Evolutionary conservation across 164 flowering plant species (phyloP).

Genomic region (Akebia trifoliata): DNA sequence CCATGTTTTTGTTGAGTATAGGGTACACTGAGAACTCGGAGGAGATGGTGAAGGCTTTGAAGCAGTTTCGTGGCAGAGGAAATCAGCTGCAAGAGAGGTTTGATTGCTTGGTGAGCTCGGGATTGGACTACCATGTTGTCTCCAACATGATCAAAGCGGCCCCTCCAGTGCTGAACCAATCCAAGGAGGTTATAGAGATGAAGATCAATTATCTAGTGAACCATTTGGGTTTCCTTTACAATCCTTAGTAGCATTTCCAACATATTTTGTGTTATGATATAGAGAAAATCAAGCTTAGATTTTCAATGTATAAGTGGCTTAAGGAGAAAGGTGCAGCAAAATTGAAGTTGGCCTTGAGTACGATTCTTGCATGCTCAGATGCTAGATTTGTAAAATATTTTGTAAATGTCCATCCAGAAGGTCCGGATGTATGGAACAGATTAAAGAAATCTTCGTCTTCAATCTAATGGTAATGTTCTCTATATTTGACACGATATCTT

Average conservation of each 20-base stretch:
- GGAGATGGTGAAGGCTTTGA: conserved; percentile 48
- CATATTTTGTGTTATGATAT: conserved; percentile 34
- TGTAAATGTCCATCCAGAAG: conserved; percentile 59
- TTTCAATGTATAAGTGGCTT: conserved; percentile 63
- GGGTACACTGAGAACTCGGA: conserved; percentile 50
- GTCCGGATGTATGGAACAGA: conserved; percentile 52
- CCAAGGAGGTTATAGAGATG: conserved; percentile 35
- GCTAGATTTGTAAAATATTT: conserved; percentile 25
- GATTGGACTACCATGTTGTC: conserved; percentile 49
- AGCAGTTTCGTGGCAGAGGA: conserved; percentile 56
- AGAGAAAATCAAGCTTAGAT: conserved; percentile 45
- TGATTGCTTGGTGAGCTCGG: conserved; percentile 57
- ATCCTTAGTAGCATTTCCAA: conserved; percentile 42
- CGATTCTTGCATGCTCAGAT: conserved; percentile 46
- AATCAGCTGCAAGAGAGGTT: conserved; percentile 66
- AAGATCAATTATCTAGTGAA: conserved; percentile 58
- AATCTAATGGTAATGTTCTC: conserved; percentile 10
- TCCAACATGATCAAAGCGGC: conserved; percentile 39
- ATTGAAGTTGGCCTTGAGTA: conserved; percentile 38
- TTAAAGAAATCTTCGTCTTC: conserved; percentile 35
- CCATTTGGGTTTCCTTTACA: conserved; percentile 48
- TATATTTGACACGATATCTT: background rate
- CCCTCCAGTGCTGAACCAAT: conserved; percentile 56
- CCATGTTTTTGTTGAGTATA: conserved; percentile 43
- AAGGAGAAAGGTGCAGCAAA: conserved; percentile 34